A percentile compares a stretch with the other conserved stretches of the same genome.
Conservation (phyloP, 164 flowering plant species). For the Nymphaea thermarum region DNA sequence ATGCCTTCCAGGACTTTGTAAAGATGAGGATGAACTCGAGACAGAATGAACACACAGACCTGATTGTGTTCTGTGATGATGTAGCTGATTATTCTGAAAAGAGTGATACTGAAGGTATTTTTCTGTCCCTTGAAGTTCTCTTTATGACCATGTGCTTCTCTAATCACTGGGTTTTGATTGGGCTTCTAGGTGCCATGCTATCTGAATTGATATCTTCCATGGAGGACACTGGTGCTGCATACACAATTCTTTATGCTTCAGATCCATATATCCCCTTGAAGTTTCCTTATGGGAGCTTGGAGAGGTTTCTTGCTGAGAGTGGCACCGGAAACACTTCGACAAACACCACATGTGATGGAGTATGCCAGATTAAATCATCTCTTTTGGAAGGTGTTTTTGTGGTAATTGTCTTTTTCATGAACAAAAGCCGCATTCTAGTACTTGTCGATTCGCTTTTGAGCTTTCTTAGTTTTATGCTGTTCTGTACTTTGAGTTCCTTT, state of each 20-base stretch:
- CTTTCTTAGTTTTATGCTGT: neutral
- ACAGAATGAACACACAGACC: slow-evolving; percentile 29
- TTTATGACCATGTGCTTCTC: neutral
- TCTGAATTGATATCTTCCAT: slow-evolving; percentile 47
- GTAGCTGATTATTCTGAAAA: slow-evolving; percentile 20
- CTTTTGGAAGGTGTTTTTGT: slow-evolving; percentile 73
- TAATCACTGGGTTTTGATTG: neutral
- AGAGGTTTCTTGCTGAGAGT: slow-evolving; percentile 61
- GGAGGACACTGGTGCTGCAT: slow-evolving; percentile 56
- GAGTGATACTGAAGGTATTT: slow-evolving; percentile 46
- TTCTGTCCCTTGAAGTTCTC: neutral
- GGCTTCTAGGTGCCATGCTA: slow-evolving; percentile 48
- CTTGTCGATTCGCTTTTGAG: neutral
- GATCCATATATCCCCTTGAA: slow-evolving; percentile 42
- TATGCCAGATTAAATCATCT: slow-evolving; percentile 74
- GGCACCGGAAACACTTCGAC: slow-evolving; percentile 28
- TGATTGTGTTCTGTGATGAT: slow-evolving; percentile 56
- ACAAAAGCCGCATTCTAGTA: neutral
- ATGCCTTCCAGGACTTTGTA: slow-evolving; percentile 44
- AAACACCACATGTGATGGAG: slow-evolving; percentile 62
- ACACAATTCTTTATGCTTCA: slow-evolving; percentile 69
- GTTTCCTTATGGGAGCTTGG: slow-evolving; percentile 27
- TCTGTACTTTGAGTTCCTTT: neutral
- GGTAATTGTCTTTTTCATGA: slow-evolving; percentile 34
- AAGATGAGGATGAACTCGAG: slow-evolving; percentile 35